Conservation (phyloP, 495 filamentous ascomycete species). For the Podospora comata region DNA sequence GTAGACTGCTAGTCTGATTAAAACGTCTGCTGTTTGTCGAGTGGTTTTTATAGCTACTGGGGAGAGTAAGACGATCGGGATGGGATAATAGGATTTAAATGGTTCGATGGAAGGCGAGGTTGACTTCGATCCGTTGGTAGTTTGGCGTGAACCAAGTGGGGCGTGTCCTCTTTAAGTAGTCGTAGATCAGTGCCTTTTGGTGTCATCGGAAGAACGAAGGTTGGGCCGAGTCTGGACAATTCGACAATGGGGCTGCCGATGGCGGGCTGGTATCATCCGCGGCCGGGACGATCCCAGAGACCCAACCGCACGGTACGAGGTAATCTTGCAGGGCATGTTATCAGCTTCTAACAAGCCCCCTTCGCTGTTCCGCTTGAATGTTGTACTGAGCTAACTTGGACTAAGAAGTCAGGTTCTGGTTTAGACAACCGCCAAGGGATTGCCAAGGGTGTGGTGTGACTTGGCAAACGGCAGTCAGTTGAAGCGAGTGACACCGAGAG, state of each 20-base stretch:
- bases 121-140: conserved; percentile 1
- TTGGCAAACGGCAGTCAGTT: conserved; percentile 28
- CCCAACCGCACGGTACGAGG: background rate
- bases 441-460: conserved; percentile 22
- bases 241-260: too few relatives aligned
- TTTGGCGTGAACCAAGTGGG: conserved; percentile 9
- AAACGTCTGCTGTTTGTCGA: background rate
- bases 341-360: conserved; percentile 5
- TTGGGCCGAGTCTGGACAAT: background rate
- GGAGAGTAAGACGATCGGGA: background rate
- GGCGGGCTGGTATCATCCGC: conserved; percentile 5
- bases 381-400: conserved; percentile 13
- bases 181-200: background rate
- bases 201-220: conserved; percentile 1
- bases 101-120: background rate
- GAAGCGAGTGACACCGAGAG: background rate
- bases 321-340: too few relatives aligned
- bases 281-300: background rate
- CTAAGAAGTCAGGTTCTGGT: background rate
- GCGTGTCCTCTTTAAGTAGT: conserved; percentile 1
- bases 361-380: background rate
- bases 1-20: background rate
- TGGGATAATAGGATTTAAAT: background rate
- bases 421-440: conserved; percentile 22
- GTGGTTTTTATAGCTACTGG: background rate